Base-by-base conservation (phyloP, 805 yeast genomes). In the Barnettozyma californica region DNA sequence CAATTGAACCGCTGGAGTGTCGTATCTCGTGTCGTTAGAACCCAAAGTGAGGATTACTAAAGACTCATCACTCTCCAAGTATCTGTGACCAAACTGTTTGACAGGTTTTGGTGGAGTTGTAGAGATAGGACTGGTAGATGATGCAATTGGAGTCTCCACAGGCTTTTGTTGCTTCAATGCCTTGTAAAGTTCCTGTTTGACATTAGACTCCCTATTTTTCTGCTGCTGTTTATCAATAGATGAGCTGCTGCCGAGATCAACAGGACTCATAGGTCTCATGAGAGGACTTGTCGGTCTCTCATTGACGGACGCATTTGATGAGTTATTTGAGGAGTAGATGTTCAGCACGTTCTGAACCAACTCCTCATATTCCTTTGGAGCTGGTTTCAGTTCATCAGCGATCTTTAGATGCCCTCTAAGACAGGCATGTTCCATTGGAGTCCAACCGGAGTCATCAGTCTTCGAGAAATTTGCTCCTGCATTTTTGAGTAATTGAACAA, bases 381-480 rank as follows among this genome's bases (percentile, higher is more conserved):
- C 36, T 1, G 87, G 87, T 27, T 73, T 73, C 47, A 92, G 68
- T 59, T 79, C 57, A 45, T 79, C 79, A 1, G 94, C 83, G 34
- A 88, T 77, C 2, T 70, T 74, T 49, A 91, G 68, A 63, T 90
- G 95, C 5, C 98, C 98, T 57, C 97, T 76, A 41, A 92, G 70
- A 43, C 88, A 83, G 0, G 97, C 97, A 65, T 92, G 98, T 60
- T 92, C 98, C 82, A 89, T 82, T n/a, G 98, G 96, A 18, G 89
- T 80, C 98, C 98, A 92, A 0, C 97, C 97, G 45, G 94, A 84
- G 41, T 80, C 84, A 68, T 92, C 98, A 16, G 77, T 73, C 25
- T 71, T 66, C 40, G 77, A 75, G 49, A 69, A 77, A 8, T 72
- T 68, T 5, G 89, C 85, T 19, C 80, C 81, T 39, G 73, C 60